Percentiles rank a stretch among this genome's conserved stretches.
These are phyloP conservation scores for Fusarium nygamai DNA, from an alignment of 2,329 filamentous ascomycete genomes.

Conservation along the genomic window DNA sequence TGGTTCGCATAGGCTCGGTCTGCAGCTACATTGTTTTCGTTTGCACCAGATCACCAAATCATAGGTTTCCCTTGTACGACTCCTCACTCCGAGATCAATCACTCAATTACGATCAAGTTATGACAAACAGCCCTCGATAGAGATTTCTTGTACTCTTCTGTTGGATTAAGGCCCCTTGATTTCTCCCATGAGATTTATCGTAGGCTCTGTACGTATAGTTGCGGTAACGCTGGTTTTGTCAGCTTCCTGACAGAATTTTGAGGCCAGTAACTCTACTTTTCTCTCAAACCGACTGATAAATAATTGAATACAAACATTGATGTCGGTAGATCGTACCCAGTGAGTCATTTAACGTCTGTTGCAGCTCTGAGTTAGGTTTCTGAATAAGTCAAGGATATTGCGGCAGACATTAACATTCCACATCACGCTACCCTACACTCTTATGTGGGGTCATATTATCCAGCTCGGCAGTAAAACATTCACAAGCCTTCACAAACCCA, in stretches of 20 bases:
- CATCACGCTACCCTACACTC: slow-evolving; percentile 22
- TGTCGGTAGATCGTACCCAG: not conserved
- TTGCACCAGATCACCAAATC: not conserved
- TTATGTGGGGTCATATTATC: slow-evolving; percentile 5
- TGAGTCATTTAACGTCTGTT: not conserved
- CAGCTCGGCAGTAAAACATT: not conserved
- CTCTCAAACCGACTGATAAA: not conserved
- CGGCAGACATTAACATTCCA: not conserved
- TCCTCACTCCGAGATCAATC: not conserved
- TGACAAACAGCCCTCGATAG: not conserved
- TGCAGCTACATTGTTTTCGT: not conserved
- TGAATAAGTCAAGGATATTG: not conserved
- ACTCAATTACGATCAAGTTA: not conserved
- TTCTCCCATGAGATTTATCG: not conserved
- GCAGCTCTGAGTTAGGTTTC: not conserved
- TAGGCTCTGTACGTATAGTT: too few relatives aligned
- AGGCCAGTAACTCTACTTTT: not conserved
- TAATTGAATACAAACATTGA: not conserved
- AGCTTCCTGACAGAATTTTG: not conserved
- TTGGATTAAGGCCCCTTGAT: not conserved
- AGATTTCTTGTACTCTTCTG: not conserved
- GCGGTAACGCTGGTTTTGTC: too few relatives aligned
- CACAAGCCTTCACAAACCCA: not conserved
- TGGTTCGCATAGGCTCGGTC: not conserved
- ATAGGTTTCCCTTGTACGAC: not conserved